Evolutionary conservation across 1,284 basidiomycete species (phyloP), one percentile per base, ranked within the genome.

Genomic region (Pterula multifida): DNA sequence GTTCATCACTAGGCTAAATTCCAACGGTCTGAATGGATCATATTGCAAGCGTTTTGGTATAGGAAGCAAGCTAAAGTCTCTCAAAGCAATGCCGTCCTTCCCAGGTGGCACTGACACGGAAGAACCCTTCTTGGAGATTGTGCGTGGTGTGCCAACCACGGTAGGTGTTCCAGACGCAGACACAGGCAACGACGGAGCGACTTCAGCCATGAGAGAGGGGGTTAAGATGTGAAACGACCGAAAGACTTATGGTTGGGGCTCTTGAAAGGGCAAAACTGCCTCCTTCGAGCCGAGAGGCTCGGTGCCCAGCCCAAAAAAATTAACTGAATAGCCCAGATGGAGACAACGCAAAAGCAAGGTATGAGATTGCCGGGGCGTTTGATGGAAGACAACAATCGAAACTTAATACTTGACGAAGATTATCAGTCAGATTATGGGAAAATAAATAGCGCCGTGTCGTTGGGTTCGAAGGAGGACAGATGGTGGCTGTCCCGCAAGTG

Each of bases 1-100:
- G 50, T 77, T 77, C 55, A 77, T 61, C 39, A 66, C 52, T 42
- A 72, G 55, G 1, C 70, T 69, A 55, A 77, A 78, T 32, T 68
- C 61, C 19, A 65, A 65, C 2, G 68, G 68, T 47, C 61, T 60
- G 2, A 63, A 58, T 3, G 67, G 68, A 60, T 75, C 65, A 59
- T 74, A 70, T 26, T 68, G 66, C 17, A 74, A 62, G 35, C 60
- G 59, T 48, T 55, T 63, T 0, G 75, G 76, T 23, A 79, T 75
- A 1, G 74, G 75, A 3, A 78, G 57, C 51, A 77, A 68, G 15
- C 70, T 68, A 49, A 75, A 68, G 52, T 72, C 68, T 49, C 22
- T 52, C n/a, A 4, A n/a, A 4, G 39, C 39, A 17, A 42, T 19
- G 13, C 21, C n/a, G 9, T 42, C 39, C 19, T 17, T n/a, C 9